Base-by-base conservation (phyloP, 352 stramenopile species). In the Phytophthora parvispora region DNA sequence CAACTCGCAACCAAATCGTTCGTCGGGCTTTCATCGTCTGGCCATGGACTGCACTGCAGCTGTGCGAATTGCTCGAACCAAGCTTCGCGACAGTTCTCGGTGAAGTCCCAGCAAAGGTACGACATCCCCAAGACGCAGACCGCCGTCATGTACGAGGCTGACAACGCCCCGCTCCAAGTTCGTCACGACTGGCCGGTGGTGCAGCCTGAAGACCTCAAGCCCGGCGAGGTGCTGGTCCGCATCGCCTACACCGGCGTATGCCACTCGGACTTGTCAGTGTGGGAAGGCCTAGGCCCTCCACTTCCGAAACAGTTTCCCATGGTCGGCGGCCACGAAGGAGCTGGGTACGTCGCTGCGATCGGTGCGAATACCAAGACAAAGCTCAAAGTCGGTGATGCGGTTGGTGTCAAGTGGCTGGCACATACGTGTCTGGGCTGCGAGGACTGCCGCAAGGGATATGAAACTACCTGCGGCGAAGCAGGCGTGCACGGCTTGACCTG, bases 241-340 rank as follows among this genome's bases (percentile, higher is more conserved):
- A 64, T 89, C 9, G 80, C 80, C 1, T 86, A 84, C 69, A 82
- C 61, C 1, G 80, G 80, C 28, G 80, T 89, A 12, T 89, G 80
- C 42, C 77, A 83, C 57, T 84, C 80, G 18, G 80, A 86, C 48
- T 55, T 85, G 48, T 79, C 78, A 25, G 69, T 87, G 1, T 86
- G 79, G 79, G 45, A 72, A 34, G 77, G 80, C 20, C 51, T 73
- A 36, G 72, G 79, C 45, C 77, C 80, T 31, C 69, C 69, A 15
- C 31, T 78, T 6, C 57, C 60, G 24, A 77, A 76, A 63, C 66
- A 77, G 43, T 60, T 84, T 45, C 81, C 83, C 4, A 71, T 87
- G 49, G 72, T 91, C 6, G 81, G 80, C 47, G 83, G 83, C 45
- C 83, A 91, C 61, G 83, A 91, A 79, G 80, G 80, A 28, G 67